Percentiles rank a stretch among this genome's conserved stretches.
Evolutionary conservation across 2,329 filamentous ascomycete species (phyloP).

Genomic region (Sclerotinia nivalis): DNA sequence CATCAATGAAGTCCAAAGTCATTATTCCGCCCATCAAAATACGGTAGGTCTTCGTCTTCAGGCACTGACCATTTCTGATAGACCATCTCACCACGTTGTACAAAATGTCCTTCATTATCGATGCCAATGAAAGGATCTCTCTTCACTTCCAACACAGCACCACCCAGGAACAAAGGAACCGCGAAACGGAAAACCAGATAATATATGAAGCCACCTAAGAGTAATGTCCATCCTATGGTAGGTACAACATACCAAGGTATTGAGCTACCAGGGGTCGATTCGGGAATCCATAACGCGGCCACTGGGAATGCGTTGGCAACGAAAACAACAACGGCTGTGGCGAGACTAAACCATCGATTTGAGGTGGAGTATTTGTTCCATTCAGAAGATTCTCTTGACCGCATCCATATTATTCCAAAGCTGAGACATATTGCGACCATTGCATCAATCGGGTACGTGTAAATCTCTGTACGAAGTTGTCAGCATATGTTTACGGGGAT

Average conservation of each 20-base stretch:
- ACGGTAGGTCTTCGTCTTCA: background rate
- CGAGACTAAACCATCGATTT: constrained; percentile 21
- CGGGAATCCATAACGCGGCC: constrained; percentile 13
- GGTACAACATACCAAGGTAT: constrained; percentile 23
- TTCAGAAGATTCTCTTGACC: background rate
- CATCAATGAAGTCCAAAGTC: background rate
- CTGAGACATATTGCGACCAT: constrained; percentile 36
- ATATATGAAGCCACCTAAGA: constrained; percentile 4
- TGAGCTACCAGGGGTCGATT: background rate
- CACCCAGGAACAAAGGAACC: background rate
- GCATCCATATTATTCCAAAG: constrained; percentile 17
- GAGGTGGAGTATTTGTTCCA: constrained; percentile 14
- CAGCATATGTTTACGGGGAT: constrained; percentile 33
- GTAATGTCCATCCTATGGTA: constrained; percentile 22
- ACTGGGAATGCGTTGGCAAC: constrained; percentile 13
- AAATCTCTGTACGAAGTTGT: constrained; percentile 38
- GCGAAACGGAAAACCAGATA: constrained; percentile 9
- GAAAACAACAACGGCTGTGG: constrained; percentile 19
- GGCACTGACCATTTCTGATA: constrained; percentile 22
- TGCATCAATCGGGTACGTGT: constrained; percentile 46
- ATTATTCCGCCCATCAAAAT: background rate
- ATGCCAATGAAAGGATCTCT: background rate
- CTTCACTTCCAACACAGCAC: constrained; percentile 6
- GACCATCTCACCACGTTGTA: constrained; percentile 18
- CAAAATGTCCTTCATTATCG: constrained; percentile 9